These are phyloP conservation scores for Chlamydomonas sp. DNA, from an alignment of 139 green algal species.

Conservation along the genomic window DNA sequence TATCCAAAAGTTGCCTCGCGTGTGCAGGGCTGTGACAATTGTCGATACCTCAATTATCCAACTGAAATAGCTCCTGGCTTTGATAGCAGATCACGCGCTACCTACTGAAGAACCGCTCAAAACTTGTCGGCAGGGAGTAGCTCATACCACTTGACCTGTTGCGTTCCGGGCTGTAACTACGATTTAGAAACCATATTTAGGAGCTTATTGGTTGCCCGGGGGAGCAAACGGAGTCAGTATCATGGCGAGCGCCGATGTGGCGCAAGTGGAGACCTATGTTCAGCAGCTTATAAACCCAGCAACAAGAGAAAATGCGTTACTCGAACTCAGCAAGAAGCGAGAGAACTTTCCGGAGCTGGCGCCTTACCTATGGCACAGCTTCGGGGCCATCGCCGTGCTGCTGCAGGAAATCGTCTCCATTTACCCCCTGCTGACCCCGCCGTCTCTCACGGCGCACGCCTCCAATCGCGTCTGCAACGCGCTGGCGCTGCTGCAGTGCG, in stretches of 20 bases:
- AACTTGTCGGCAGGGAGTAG: too few relatives aligned
- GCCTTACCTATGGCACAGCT: slow-evolving; percentile 96
- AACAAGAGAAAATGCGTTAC: slow-evolving; percentile 91
- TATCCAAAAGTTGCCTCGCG: too few relatives aligned
- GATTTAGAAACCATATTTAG: too few relatives aligned
- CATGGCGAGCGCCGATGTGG: not conserved
- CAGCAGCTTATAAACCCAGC: slow-evolving; percentile 68
- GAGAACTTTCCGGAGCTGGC: slow-evolving; percentile 97
- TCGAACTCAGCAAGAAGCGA: slow-evolving; percentile 97
- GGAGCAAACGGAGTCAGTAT: too few relatives aligned
- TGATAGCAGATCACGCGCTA: too few relatives aligned
- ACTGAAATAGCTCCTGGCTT: too few relatives aligned
- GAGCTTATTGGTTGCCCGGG: too few relatives aligned
- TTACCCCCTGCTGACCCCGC: slow-evolving; percentile 95
- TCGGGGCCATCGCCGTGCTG: slow-evolving; percentile 94
- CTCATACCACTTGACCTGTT: too few relatives aligned
- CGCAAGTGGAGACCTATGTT: slow-evolving; percentile 63
- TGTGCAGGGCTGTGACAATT: too few relatives aligned
- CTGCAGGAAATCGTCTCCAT: slow-evolving; percentile 98
- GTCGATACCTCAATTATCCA: too few relatives aligned
- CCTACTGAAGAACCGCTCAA: too few relatives aligned
- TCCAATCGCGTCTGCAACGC: slow-evolving; percentile 99
- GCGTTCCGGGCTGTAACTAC: too few relatives aligned
- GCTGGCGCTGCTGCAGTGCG: slow-evolving; percentile 96
- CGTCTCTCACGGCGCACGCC: slow-evolving; percentile 92